Base-by-base conservation (phyloP, 2,329 filamentous ascomycete species). In the Aureobasidium mangrovei region DNA sequence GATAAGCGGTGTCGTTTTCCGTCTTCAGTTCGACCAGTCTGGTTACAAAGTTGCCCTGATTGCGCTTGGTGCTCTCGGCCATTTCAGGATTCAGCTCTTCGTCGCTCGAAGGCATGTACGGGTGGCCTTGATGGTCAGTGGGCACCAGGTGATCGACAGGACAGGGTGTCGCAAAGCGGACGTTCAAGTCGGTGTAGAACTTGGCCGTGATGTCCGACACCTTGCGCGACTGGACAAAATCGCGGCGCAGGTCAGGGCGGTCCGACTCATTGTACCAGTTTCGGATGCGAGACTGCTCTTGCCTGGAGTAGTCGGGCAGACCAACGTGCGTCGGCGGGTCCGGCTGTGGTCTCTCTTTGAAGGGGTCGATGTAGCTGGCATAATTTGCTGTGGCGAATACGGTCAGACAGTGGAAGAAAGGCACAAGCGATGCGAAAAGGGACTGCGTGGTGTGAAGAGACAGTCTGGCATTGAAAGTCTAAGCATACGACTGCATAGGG, bases 1-100 rank as follows among this genome's bases (percentile, higher is more conserved):
- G 72, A 61, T 80, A 83, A 1, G 74, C 79, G 61, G 78, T 77
- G 55, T 79, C 74, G 57, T 82, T 82, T 33, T 77, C 74, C 54
- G 77, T 67, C 4, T 70, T 62, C 12, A 84, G 65, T 61, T 84
- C 81, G 31, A 69, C 71, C 27, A 72, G 67, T 32, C 77, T 67
- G 6, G 68, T 54, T 43, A 75, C 72, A 59, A 77, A 81, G 39
- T 74, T 70, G 74, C 64, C 49, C 77, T 67, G 41, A 62, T 55
- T 42, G 55, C 35, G 38, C 66, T 57, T 52, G 62, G 43, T 63
- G 63, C 35, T 65, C 58, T 48, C 36, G 12, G 53, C 53, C 43
- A 46, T 47, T 7, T 12, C 12, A 10, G 36, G 35, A 8, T 38
- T 48, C 27, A 48, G n/a, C 2, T 24, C 35, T 27, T 40, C 41